Evolutionary conservation across 768 basidiomycete genomes (phyloP).

Genomic region (Russula lepida): DNA sequence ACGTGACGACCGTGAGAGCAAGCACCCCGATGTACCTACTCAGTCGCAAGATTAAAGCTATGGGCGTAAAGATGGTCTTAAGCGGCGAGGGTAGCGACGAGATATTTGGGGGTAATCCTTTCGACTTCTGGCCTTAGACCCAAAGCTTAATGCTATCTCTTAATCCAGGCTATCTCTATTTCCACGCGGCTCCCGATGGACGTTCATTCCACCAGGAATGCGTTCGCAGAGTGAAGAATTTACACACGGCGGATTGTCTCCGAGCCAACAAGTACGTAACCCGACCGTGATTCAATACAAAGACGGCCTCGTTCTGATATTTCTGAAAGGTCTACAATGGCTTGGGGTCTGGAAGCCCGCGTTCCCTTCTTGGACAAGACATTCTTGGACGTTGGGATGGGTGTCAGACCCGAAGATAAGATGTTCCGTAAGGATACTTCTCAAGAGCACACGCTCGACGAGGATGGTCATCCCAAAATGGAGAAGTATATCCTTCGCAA

Average conservation of each 20-base stretch:
- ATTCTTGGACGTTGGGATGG: conserved; percentile 93
- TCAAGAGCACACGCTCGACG: conserved; percentile 54
- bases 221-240: conserved; percentile 90
- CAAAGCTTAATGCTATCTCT: neutral
- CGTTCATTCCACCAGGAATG: conserved; percentile 91
- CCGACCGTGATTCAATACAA: neutral
- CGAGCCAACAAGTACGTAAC: conserved; percentile 86
- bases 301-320: conserved; percentile 4
- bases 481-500: conserved; percentile 99
- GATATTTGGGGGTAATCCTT: conserved; percentile 74
- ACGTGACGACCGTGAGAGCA: conserved; percentile 96
- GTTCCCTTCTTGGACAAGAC: conserved; percentile 98
- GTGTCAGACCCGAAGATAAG: conserved; percentile 79
- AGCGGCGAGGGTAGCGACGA: conserved; percentile 98
- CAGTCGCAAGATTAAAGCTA: conserved; percentile 97
- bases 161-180: conserved; percentile 85
- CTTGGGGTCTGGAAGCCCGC: conserved; percentile 97
- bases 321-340: conserved; percentile 80
- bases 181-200: conserved; percentile 92
- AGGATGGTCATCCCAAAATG: conserved; percentile 85
- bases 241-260: conserved; percentile 95
- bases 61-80: conserved; percentile 99
- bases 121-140: neutral
- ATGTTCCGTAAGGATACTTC: conserved; percentile 75
- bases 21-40: conserved; percentile 99